These are phyloP conservation scores for Anthracocystis panici-leucophaei DNA, from an alignment of 1,284 basidiomycete genomes.

Conservation along the genomic window DNA sequence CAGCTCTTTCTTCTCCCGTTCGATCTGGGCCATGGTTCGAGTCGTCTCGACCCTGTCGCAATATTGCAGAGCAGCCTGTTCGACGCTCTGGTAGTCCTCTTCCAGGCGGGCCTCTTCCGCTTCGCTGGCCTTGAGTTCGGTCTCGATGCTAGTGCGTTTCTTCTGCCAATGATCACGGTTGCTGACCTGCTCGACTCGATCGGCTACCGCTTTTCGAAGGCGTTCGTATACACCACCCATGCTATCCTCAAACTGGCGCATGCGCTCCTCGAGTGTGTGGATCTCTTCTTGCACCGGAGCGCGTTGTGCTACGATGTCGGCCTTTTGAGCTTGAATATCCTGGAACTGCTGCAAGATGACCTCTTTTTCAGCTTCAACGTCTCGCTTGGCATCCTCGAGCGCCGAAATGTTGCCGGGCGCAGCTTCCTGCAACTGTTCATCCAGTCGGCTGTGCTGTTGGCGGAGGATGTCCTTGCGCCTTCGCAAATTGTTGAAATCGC, in stretches of 20 bases:
- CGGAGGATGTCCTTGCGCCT: constrained; percentile 36
- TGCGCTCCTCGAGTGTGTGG: constrained; percentile 28
- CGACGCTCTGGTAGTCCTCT: constrained; percentile 69
- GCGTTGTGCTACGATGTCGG: constrained; percentile 66
- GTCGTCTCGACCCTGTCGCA: constrained; percentile 75
- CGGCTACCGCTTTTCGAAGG: constrained; percentile 50
- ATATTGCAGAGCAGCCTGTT: constrained; percentile 75
- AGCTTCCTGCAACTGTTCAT: constrained; percentile 79
- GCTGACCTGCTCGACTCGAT: constrained; percentile 64
- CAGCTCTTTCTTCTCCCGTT: constrained; percentile 76
- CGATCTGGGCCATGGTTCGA: constrained; percentile 74
- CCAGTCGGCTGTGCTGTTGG: constrained; percentile 70
- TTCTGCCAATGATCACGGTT: constrained; percentile 51
- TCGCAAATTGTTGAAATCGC: constrained; percentile 31
- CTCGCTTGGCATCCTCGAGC: constrained; percentile 73
- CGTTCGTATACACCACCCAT: constrained; percentile 48
- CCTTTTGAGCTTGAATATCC: constrained; percentile 49
- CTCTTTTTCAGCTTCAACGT: constrained; percentile 53
- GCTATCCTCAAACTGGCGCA: constrained; percentile 13
- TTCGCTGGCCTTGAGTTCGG: constrained; percentile 67
- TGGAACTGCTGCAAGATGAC: constrained; percentile 53
- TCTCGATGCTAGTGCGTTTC: constrained; percentile 43
- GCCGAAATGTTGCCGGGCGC: constrained; percentile 79
- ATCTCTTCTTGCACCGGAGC: constrained; percentile 66
- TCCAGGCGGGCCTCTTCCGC: constrained; percentile 73